phyloP scores from a whole-genome alignment of 2,329 filamentous ascomycete species.

The Cercospora brassicicola region DNA sequence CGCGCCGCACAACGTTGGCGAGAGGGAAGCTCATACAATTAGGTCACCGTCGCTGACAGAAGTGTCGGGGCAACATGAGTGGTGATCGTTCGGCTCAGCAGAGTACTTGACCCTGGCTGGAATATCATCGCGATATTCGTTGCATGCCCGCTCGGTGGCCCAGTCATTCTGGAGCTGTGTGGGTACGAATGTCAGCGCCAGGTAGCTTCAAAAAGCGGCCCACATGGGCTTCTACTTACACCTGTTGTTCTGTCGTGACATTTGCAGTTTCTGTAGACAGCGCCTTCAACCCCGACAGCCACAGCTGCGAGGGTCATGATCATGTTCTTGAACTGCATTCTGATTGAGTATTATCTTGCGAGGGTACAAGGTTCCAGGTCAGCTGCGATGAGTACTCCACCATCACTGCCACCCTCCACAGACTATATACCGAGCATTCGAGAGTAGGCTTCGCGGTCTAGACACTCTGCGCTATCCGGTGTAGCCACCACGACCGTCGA shows the following conservation, averaged over 20 bases:
- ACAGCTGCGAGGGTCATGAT: neutral
- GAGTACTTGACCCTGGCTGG: neutral
- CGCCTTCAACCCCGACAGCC: neutral
- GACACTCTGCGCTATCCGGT: neutral
- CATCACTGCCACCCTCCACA: neutral
- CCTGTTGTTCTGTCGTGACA: neutral
- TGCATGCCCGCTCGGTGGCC: neutral
- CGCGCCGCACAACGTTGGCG: neutral
- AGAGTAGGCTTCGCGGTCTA: neutral
- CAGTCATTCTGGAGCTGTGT: neutral
- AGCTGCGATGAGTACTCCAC: neutral
- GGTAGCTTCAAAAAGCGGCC: neutral
- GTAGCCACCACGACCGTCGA: neutral
- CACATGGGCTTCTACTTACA: neutral
- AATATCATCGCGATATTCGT: neutral
- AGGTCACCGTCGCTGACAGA: neutral
- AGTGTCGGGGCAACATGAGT: neutral
- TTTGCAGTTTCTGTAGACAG: neutral
- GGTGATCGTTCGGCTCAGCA: neutral
- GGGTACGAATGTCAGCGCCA: neutral
- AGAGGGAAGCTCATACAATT: neutral
- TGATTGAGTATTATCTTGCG: neutral
- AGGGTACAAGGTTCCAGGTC: neutral
- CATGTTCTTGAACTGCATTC: conserved; percentile 7
- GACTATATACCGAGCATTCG: neutral